Evolutionary conservation across 106 monocot species (phyloP).

Genomic region (Chionographis japonica): DNA sequence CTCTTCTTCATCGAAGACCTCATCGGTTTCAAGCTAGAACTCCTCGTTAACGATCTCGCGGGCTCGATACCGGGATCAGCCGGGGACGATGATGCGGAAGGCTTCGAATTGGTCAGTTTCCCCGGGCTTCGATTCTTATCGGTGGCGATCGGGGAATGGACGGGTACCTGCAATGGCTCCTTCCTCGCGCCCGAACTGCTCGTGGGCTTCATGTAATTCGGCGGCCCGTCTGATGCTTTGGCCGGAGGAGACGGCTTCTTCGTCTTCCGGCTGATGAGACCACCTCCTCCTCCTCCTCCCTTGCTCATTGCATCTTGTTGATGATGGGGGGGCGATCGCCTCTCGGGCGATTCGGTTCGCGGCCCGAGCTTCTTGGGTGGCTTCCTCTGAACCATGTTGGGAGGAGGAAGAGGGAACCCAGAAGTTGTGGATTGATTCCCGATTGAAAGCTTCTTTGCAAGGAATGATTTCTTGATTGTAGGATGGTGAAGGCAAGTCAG

Average conservation of each 20-base stretch:
- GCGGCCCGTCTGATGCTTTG: not conserved
- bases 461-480: not conserved
- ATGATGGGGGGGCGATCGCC: not conserved
- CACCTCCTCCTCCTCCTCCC: conserved; percentile 18
- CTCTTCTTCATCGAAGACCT: conserved; percentile 27
- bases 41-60: conserved; percentile 18
- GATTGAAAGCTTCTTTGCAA: not conserved
- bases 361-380: not conserved
- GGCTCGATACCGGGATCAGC: not conserved
- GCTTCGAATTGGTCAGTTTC: conserved; percentile 4
- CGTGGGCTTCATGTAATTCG: conserved; percentile 66
- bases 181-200: conserved; percentile 49
- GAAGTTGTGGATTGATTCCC: not conserved
- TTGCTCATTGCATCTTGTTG: conserved; percentile 12
- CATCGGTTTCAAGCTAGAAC: conserved; percentile 13
- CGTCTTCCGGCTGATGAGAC: conserved; percentile 10
- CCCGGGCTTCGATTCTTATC: not conserved
- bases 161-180: conserved; percentile 23
- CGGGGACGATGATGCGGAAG: not conserved
- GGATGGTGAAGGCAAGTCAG: no score
- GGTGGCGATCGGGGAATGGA: not conserved
- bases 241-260: not conserved
- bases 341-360: not conserved
- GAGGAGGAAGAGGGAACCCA: conserved; percentile 1
- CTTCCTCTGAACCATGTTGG: conserved; percentile 32